Conservation (phyloP, 768 basidiomycete genomes). For the Baorangia bicolor region DNA sequence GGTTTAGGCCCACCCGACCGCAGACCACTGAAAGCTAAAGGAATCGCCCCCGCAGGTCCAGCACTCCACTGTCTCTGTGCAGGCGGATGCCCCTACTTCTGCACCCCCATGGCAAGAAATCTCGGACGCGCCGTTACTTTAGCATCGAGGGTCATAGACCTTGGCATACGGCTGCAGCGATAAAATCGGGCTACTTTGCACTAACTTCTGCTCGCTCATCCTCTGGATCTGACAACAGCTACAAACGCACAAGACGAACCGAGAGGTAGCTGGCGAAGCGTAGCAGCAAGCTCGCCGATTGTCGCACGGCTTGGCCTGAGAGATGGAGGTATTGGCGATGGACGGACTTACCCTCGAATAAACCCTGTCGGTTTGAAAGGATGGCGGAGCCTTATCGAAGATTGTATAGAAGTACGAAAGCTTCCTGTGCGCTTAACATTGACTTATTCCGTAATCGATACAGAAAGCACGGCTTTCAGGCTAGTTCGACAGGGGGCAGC, state of each 20-base stretch:
- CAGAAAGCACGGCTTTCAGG: constrained; percentile 69
- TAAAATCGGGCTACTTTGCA: constrained; percentile 52
- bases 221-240: constrained; percentile 21
- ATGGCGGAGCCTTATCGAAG: constrained; percentile 74
- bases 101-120: constrained; percentile 7
- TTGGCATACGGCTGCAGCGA: constrained; percentile 60
- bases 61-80: constrained; percentile 9
- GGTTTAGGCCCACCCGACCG: constrained; percentile 57
- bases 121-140: constrained; percentile 48
- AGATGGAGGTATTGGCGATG: constrained; percentile 10
- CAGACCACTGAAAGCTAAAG: constrained; percentile 69
- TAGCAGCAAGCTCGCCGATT: constrained; percentile 54
- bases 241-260: constrained; percentile 41
- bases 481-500: constrained; percentile 63
- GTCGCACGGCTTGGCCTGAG: constrained; percentile 56
- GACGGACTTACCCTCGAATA: constrained; percentile 26
- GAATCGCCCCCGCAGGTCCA: constrained; percentile 42
- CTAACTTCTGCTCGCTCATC: constrained; percentile 17
- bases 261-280: constrained; percentile 54
- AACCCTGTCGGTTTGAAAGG: constrained; percentile 70
- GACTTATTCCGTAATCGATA: neutral
- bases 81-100: neutral
- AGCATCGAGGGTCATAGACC: constrained; percentile 58
- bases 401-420: constrained; percentile 66
- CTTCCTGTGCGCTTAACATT: neutral